Base-by-base conservation (phyloP, 73 alveolate genomes). In the Paramecium tetraurelia region DNA sequence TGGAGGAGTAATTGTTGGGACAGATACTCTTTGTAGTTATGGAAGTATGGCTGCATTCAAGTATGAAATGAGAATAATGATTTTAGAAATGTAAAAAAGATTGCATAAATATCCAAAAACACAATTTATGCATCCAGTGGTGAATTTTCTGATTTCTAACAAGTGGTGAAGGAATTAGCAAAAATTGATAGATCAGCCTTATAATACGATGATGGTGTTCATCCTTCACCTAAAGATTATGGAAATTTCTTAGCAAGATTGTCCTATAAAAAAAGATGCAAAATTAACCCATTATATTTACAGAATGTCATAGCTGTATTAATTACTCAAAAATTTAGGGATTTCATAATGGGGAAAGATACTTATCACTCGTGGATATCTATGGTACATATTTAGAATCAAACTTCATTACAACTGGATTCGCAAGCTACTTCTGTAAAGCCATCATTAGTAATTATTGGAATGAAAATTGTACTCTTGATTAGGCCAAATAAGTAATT, bases 121-220 rank as follows among this genome's bases (percentile, higher is more conserved):
- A 87, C 96, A 40, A 95, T 94, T 31, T 57, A 96, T 44, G 98
- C 95, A 44, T 92, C 97, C 12, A 89, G 97, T 68, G 99, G 99
- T 20, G 99, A 96, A 58, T 93, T 87, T 88, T 36, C 98, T 29
- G 99, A 96, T 85, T 95, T 96, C 88, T 97, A 96, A 88, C 93
- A 96, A 44, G 83, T 96, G 35, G 85, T 70, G 58, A 93, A 92
- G 86, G 80, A 92, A 31, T 89, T 96, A 75, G 90, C 92, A 63
- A 96, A 96, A 59, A 95, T 95, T 89, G 77, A 93, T 57, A 96
- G 92, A n/a, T 63, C 77, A 41, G 97, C 96, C 58, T 89, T 85
- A 46, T 86, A 96, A 53, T 93, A 96, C 59, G 95, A 96, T 63
- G 99, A 96, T 72, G 97, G 97, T 4, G 93, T 93, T 84, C 27